A percentile compares a stretch with the other conserved stretches of the same genome.
These are phyloP conservation scores for Penicillium sp. DNA, from an alignment of 2,329 filamentous ascomycete genomes.

Conservation along the genomic window DNA sequence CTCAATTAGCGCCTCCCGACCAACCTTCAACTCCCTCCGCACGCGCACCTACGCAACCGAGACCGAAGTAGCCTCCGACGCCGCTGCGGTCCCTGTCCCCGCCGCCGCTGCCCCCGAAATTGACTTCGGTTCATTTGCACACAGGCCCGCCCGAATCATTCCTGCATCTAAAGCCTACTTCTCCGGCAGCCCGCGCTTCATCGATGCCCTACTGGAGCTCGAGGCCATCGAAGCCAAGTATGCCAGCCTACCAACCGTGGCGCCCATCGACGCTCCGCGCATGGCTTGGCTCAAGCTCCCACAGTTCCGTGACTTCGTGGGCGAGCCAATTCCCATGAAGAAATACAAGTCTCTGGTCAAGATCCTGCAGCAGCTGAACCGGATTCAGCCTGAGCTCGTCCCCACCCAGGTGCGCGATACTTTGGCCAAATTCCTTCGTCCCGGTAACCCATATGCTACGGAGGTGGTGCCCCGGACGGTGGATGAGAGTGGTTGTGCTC, in stretches of 20 bases:
- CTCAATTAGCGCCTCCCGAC: conserved; percentile 38
- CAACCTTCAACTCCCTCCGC: conserved; percentile 35
- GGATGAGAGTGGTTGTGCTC: conserved; percentile 75
- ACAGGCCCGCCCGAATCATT: conserved; percentile 68
- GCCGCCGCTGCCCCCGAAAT: conserved; percentile 34
- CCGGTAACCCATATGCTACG: conserved; percentile 70
- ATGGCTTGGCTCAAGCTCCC: conserved; percentile 79
- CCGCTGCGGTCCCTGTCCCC: not conserved
- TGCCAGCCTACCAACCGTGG: conserved; percentile 69
- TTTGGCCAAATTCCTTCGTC: conserved; percentile 70
- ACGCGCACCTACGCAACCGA: conserved; percentile 34
- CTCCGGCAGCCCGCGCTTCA: conserved; percentile 80
- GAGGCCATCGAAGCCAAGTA: conserved; percentile 72
- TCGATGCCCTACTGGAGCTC: conserved; percentile 76
- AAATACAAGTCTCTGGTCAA: conserved; percentile 77
- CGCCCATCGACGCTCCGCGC: conserved; percentile 66
- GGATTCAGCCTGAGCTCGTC: conserved; percentile 77
- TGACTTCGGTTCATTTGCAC: conserved; percentile 30
- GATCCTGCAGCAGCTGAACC: conserved; percentile 77
- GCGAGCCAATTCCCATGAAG: conserved; percentile 71
- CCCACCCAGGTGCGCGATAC: conserved; percentile 68
- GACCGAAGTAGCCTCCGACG: conserved; percentile 18
- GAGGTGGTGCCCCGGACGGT: conserved; percentile 63
- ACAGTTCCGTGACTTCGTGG: conserved; percentile 71
- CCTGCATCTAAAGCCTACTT: conserved; percentile 94